Evolutionary conservation across 805 yeast genomes (phyloP), one percentile per base, ranked within the genome.

Genomic region (Myxozyma kluyveri): DNA sequence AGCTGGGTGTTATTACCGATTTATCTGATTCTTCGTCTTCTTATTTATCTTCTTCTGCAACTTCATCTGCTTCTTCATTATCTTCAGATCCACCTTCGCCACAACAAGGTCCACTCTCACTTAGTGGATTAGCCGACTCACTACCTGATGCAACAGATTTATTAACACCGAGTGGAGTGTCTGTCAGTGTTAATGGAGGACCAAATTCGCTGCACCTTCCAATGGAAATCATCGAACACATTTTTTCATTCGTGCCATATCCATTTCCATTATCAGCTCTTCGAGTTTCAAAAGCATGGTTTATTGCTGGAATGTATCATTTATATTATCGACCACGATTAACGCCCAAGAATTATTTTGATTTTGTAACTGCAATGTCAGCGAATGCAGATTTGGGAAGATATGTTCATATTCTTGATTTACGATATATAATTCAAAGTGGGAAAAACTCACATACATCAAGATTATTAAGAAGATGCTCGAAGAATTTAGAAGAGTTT

Each of bases 381-480:
- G 65, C 75, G 75, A 54, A 60, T 50, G 60, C 61, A 57, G 65
- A 64, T 24, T 67, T 81, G 36, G 91, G 90, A 2, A 69, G 75
- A 9, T 63, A 77, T 50, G 93, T 93, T 14, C 74, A 73, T 48
- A 75, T 73, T 14, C 73, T 93, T 38, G 93, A 93, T 65, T 72
- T 93, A 33, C 78, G 95, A 7, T 76, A 79, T 40, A 88, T 90
- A 43, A 81, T 89, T 54, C 98, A 93, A 68, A 77, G 88, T 33
- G 98, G 98, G 10, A 89, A 87, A 66, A 93, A 89, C 68, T 91
- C 97, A 1, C 85, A 76, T 67, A 88, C 91, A 10, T 88, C 97
- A 0, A 84, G 86, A 59, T 66, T 93, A 4, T 71, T 93, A 49
- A 79, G 95, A 62, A 75, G 96, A 37, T 86, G 96, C 49, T 78